These are phyloP conservation scores for Gloeopeniophorella convolvens DNA, from an alignment of 768 basidiomycete species.

Conservation along the genomic window DNA sequence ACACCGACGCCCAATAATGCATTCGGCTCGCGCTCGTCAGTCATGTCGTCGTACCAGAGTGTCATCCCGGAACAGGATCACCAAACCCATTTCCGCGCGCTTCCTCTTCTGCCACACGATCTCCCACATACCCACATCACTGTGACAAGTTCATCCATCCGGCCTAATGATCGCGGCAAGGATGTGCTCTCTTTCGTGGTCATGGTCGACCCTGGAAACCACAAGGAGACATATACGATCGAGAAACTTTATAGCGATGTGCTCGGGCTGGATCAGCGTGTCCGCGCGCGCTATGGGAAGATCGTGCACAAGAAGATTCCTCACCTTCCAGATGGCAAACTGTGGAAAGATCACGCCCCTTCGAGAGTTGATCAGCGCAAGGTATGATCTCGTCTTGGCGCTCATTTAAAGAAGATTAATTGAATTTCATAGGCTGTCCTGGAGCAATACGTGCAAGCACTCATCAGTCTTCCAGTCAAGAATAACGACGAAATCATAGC, in stretches of 20 bases:
- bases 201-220: slow-evolving; percentile 59
- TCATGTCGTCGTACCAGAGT: slow-evolving; percentile 18
- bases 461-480: slow-evolving; percentile 77
- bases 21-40: slow-evolving; percentile 9
- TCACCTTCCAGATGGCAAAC: slow-evolving; percentile 79
- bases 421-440: slow-evolving; percentile 49
- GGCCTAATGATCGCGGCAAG: slow-evolving; percentile 84
- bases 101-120: slow-evolving; percentile 64
- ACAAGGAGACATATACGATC: slow-evolving; percentile 72
- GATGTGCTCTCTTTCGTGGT: slow-evolving; percentile 90
- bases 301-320: slow-evolving; percentile 72
- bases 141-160: slow-evolving; percentile 79
- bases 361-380: slow-evolving; percentile 96
- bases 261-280: slow-evolving; percentile 73
- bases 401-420: slow-evolving; percentile 10
- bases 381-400: slow-evolving; percentile 39
- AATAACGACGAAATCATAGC: slow-evolving; percentile 86
- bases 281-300: slow-evolving; percentile 53
- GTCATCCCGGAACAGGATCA: slow-evolving; percentile 22
- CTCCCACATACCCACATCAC: slow-evolving; percentile 63
- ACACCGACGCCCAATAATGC: slow-evolving; percentile 18
- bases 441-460: slow-evolving; percentile 78
- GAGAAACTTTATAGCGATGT: slow-evolving; percentile 96
- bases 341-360: slow-evolving; percentile 97
- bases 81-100: slow-evolving; percentile 55